phyloP scores from a whole-genome alignment of 805 yeast genomes.

The Saccharomyces paradoxus region DNA sequence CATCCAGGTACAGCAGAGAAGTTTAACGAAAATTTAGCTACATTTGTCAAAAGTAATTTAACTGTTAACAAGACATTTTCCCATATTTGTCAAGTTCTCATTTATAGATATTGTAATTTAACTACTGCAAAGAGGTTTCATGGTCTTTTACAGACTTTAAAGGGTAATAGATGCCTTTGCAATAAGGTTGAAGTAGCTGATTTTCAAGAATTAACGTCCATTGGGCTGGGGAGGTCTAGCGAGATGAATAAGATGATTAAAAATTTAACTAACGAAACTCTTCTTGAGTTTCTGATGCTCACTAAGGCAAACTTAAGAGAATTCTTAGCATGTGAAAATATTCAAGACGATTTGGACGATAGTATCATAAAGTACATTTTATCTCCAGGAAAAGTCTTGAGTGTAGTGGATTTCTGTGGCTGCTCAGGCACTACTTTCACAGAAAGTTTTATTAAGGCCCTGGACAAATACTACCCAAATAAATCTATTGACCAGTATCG shows the following conservation, averaged over 20 bases:
- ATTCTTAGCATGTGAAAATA: slow-evolving; percentile 76
- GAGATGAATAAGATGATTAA: slow-evolving; percentile 87
- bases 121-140: slow-evolving; percentile 77
- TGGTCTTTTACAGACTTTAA: slow-evolving; percentile 51
- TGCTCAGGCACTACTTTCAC: slow-evolving; percentile 62
- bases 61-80: slow-evolving; percentile 52
- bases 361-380: slow-evolving; percentile 27
- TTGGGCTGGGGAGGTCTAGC: slow-evolving; percentile 83
- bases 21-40: slow-evolving; percentile 38
- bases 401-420: slow-evolving; percentile 82
- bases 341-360: slow-evolving; percentile 72
- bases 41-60: slow-evolving; percentile 44
- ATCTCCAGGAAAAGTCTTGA: slow-evolving; percentile 35
- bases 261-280: slow-evolving; percentile 73
- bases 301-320: slow-evolving; percentile 62
- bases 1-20: slow-evolving; percentile 41
- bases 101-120: slow-evolving; percentile 62
- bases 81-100: slow-evolving; percentile 46
- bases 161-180: slow-evolving; percentile 41
- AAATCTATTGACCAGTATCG: neutral
- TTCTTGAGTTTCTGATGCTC: slow-evolving; percentile 49
- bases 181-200: slow-evolving; percentile 64
- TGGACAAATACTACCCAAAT: slow-evolving; percentile 18
- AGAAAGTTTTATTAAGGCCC: slow-evolving; percentile 41
- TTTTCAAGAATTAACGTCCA: slow-evolving; percentile 80